These are phyloP conservation scores for Calonectria pseudoturangicola DNA, from an alignment of 2,329 filamentous ascomycete genomes.

Conservation along the genomic window DNA sequence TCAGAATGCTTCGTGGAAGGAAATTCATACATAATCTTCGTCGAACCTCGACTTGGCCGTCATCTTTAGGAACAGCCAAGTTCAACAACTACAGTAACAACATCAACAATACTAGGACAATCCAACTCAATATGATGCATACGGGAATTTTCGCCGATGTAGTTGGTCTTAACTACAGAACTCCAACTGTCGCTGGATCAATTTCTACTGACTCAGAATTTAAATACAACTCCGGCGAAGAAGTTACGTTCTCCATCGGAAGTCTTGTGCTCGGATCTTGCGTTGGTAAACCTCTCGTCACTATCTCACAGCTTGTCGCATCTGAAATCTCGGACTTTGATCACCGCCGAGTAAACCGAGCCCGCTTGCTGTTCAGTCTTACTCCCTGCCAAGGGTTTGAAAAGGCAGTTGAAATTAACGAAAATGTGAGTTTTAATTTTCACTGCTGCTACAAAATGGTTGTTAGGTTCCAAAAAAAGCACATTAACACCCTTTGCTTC, in stretches of 20 bases:
- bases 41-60: too few species aligned
- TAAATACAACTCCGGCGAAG: constrained; percentile 2
- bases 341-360: background rate
- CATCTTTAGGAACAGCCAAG: too few species aligned
- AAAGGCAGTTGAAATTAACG: background rate
- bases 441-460: too few species aligned
- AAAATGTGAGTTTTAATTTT: background rate
- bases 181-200: background rate
- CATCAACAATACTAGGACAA: background rate
- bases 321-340: background rate
- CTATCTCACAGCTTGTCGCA: background rate
- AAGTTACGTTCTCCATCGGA: background rate
- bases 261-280: background rate
- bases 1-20: background rate
- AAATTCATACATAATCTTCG: too few species aligned
- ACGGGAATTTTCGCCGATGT: background rate
- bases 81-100: background rate
- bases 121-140: background rate
- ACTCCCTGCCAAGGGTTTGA: background rate
- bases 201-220: background rate
- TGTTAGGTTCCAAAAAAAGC: too few species aligned
- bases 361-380: background rate
- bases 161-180: background rate
- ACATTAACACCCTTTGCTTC: background rate
- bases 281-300: background rate